Evolutionary conservation across 2,329 filamentous ascomycete genomes (phyloP).

Genomic region (Stemphylium beticola): DNA sequence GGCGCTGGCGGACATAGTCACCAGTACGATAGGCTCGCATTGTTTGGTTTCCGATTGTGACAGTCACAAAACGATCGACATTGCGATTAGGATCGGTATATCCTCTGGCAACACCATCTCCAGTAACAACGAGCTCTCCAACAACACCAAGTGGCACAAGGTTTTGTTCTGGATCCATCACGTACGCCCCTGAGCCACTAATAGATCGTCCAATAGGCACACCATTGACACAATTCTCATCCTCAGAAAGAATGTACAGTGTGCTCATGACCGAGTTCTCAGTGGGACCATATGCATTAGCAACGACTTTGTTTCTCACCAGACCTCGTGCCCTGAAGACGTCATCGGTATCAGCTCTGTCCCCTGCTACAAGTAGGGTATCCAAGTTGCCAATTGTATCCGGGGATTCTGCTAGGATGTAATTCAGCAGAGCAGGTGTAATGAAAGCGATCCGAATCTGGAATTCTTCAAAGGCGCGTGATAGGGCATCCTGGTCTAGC

Average conservation of each 20-base stretch:
- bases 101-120: slow-evolving; percentile 13
- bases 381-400: background rate
- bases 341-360: slow-evolving; percentile 9
- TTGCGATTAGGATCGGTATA: slow-evolving; percentile 30
- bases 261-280: slow-evolving; percentile 31
- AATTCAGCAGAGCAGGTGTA: background rate
- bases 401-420: background rate
- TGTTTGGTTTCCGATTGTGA: background rate
- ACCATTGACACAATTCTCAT: slow-evolving; percentile 13
- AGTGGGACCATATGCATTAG: slow-evolving; percentile 27
- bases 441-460: background rate
- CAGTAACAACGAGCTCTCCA: slow-evolving; percentile 34
- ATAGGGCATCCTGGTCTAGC: background rate
- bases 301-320: slow-evolving; percentile 8
- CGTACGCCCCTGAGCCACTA: slow-evolving; percentile 3
- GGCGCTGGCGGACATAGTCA: slow-evolving; percentile 22
- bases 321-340: slow-evolving; percentile 9
- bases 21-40: slow-evolving; percentile 39
- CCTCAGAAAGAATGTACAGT: slow-evolving; percentile 51
- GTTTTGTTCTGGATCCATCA: background rate
- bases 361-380: slow-evolving; percentile 1
- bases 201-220: slow-evolving; percentile 49
- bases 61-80: slow-evolving; percentile 7
- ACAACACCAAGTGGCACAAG: slow-evolving; percentile 23
- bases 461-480: too few species aligned